Percentiles rank a stretch among this genome's conserved stretches.
These are phyloP conservation scores for Zalaria sp. DNA, from an alignment of 2,329 filamentous ascomycete genomes.

Conservation along the genomic window DNA sequence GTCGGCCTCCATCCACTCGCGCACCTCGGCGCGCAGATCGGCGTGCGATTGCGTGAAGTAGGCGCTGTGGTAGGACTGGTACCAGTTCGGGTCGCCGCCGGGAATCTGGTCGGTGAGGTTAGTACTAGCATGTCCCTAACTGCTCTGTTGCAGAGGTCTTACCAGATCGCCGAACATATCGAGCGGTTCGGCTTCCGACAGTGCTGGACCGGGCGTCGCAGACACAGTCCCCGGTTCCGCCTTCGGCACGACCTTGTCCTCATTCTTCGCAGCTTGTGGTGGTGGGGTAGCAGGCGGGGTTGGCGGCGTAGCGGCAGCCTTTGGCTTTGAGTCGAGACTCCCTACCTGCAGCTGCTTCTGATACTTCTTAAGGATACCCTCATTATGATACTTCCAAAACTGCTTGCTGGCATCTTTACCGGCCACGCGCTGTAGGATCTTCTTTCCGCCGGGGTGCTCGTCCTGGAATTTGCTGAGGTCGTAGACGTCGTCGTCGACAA, in stretches of 20 bases:
- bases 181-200: slow-evolving; percentile 54
- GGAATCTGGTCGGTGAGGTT: slow-evolving; percentile 40
- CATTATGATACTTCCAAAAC: slow-evolving; percentile 64
- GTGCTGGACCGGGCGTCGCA: slow-evolving; percentile 22
- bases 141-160: too few species aligned
- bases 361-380: slow-evolving; percentile 72
- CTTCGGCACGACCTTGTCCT: slow-evolving; percentile 40
- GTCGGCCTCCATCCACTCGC: slow-evolving; percentile 79
- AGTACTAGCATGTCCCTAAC: too few species aligned
- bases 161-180: slow-evolving; percentile 67
- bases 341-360: slow-evolving; percentile 64
- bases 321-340: slow-evolving; percentile 77
- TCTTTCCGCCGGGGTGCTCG: slow-evolving; percentile 42
- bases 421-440: slow-evolving; percentile 51
- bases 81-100: slow-evolving; percentile 88
- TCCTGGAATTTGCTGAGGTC: slow-evolving; percentile 60
- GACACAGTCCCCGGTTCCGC: slow-evolving; percentile 42
- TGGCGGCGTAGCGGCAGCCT: slow-evolving; percentile 31
- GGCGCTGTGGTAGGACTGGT: slow-evolving; percentile 87
- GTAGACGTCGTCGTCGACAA: slow-evolving; percentile 91
- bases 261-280: slow-evolving; percentile 21
- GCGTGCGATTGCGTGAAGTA: slow-evolving; percentile 94
- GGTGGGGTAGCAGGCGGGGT: slow-evolving; percentile 34
- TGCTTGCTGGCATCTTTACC: slow-evolving; percentile 56
- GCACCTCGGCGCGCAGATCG: slow-evolving; percentile 77